Evolutionary conservation across 2,329 filamentous ascomycete genomes (phyloP), one percentile per base, ranked within the genome.

Genomic region (Cordyceps militaris): DNA sequence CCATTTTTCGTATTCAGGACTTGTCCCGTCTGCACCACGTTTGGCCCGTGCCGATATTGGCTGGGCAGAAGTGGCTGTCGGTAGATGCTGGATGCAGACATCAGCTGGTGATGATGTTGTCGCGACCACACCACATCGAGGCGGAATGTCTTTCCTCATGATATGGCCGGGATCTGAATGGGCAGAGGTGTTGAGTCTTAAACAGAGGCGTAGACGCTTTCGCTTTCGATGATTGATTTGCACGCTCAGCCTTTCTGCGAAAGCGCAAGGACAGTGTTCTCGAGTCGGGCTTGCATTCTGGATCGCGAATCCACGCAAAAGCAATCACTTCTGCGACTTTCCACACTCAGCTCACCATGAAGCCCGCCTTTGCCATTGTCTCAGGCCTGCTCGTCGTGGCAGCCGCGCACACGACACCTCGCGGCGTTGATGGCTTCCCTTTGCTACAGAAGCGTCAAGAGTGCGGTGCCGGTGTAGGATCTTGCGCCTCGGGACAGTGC

Each of bases 401-500:
- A 3, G 40, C 30, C 16, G 46, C 44, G 19, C 44, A 48, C 11
- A 19, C 38, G 2, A 21, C 53, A 9, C 16, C 16, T 9, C 23
- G 21, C n/a, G 7, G 16, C 11, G 0, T 32, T 9, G 26, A 26
- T 7, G 14, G 16, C 21, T 4, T 28, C 4, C n/a, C 13, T 38
- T 44, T 28, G 26, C 36, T 57, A 16, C 46, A 50, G 9, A 57
- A 57, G 38, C 46, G 46, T 16, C 55, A 57, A 10, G 61, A 61
- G 32, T 74, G 72, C 61, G 72, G 72, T 44, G 63, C 64, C 36
- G 70, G 69, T 19, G 61, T 70, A 56, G 73, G 72, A 42, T 68
- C 65, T 32, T 75, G 73, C 58, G 59, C 63, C 30, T 24, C 59
- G 10, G 68, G 69, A 16, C 56, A 61, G 36, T 75, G 73, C 51